Base-by-base conservation (phyloP, 345 rosid species). In the Rhodamnia argentea region DNA sequence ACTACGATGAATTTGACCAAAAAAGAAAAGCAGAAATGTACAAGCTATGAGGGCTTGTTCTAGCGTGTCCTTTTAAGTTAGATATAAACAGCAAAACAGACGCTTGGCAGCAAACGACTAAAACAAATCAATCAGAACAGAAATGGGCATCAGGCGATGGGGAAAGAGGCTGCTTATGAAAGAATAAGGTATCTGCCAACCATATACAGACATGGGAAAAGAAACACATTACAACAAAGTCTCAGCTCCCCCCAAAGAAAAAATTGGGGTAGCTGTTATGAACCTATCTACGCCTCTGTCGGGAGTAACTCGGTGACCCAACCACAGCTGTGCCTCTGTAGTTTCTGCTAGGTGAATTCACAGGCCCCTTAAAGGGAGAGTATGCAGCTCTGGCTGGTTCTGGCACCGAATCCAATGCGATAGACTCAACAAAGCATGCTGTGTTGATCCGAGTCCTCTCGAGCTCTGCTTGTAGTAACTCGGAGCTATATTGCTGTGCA, bases 401-500 rank as follows among this genome's bases (percentile, higher is more conserved):
- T 37, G 94, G 96, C 82, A 90, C 94, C 1, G 93, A 85, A 70
- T 96, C 98, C 88, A 94, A 83, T 23, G 97, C 91, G 20, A 92
- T 90, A 0, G 99, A 91, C 90, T 94, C 98, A 7, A 89, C 92
- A 56, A 97, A 97, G 90, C 99, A 97, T 85, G 99, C 99, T 12
- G 95, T 92, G 88, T 97, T 97, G 52, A 95, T 87, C n/a, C 96
- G 96, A 53, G 99, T 96, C 86, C 96, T 95, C 92, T 96, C 99
- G 13, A 97, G 91, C 90, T 97, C 99, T 70, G 89, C 44, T 89
- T 94, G 98, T 53, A 97, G 95, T 86, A 97, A 88, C 85, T 96
- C 99, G 4, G 94, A 86, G 87, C 96, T 91, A 84, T 89, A 93
- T 87, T 97, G 99, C 90, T 97, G 95, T 22, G 98, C 95, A 52